Percentiles rank a stretch among this genome's conserved stretches.
Evolutionary conservation across 345 rosid genomes (phyloP).

Genomic region (Boechera retrofracta): DNA sequence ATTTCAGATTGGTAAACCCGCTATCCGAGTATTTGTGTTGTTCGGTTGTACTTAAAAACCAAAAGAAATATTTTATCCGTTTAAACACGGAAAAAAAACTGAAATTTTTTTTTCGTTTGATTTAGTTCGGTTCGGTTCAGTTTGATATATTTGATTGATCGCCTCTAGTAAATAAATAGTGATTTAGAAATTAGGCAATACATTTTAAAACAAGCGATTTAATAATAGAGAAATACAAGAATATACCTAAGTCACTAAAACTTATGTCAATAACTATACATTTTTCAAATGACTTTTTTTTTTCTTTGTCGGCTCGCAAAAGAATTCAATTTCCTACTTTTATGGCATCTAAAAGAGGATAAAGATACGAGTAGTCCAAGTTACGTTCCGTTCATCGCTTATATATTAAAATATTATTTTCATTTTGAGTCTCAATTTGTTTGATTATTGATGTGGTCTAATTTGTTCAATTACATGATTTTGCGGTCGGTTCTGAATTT

Average conservation of each 20-base stretch:
- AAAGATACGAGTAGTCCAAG: conserved; percentile 45
- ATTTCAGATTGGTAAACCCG: background rate
- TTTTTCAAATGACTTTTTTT: conserved; percentile 29
- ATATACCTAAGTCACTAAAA: conserved; percentile 37
- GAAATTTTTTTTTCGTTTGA: background rate
- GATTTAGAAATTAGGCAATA: background rate
- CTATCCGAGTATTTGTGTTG: background rate
- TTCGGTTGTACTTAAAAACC: background rate
- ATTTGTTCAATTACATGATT: background rate
- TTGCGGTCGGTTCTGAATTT: background rate
- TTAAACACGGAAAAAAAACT: background rate
- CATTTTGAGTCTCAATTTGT: background rate
- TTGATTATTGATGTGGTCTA: background rate
- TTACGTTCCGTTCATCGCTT: conserved; percentile 36
- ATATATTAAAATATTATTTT: background rate
- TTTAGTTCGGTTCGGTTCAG: background rate
- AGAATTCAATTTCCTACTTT: conserved; percentile 38
- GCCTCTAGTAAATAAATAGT: background rate
- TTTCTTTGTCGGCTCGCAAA: conserved; percentile 41
- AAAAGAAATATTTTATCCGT: background rate
- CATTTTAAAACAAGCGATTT: background rate
- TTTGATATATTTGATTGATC: background rate
- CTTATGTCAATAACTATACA: conserved; percentile 33
- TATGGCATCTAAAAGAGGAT: conserved; percentile 32
- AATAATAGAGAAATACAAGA: conserved; percentile 29